These are phyloP conservation scores for Salix dunnii DNA, from an alignment of 345 rosid species.

Conservation along the genomic window DNA sequence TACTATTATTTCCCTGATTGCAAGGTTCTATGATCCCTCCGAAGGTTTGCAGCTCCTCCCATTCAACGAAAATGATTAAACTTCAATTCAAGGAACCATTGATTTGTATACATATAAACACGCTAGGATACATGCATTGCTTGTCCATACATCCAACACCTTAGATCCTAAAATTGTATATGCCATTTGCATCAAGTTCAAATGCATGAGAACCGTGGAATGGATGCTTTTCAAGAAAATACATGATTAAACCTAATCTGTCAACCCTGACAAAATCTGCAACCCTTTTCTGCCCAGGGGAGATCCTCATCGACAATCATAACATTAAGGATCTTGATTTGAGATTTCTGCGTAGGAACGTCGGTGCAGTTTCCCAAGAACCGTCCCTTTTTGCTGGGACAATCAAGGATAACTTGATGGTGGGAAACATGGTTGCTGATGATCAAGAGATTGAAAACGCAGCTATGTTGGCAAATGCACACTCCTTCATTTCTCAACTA, in stretches of 20 bases:
- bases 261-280: not conserved
- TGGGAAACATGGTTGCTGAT: constrained; percentile 53
- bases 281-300: constrained; percentile 30
- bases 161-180: not conserved
- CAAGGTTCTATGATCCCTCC: constrained; percentile 60
- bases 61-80: not conserved
- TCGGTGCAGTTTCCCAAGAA: constrained; percentile 61
- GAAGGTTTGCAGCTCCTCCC: constrained; percentile 30
- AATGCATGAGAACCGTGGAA: not conserved
- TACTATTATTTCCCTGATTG: constrained; percentile 50
- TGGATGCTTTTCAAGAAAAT: not conserved
- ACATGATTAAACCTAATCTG: not conserved
- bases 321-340: constrained; percentile 54
- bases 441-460: constrained; percentile 46
- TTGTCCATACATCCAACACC: not conserved
- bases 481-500: constrained; percentile 45
- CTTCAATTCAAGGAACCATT: not conserved
- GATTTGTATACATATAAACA: not conserved
- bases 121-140: not conserved
- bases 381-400: constrained; percentile 61
- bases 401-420: constrained; percentile 50
- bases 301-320: constrained; percentile 42
- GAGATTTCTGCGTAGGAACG: constrained; percentile 43
- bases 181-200: not conserved
- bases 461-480: constrained; percentile 55